Conservation (phyloP, 208 protist genomes). For the Porcisia hertigi region DNA sequence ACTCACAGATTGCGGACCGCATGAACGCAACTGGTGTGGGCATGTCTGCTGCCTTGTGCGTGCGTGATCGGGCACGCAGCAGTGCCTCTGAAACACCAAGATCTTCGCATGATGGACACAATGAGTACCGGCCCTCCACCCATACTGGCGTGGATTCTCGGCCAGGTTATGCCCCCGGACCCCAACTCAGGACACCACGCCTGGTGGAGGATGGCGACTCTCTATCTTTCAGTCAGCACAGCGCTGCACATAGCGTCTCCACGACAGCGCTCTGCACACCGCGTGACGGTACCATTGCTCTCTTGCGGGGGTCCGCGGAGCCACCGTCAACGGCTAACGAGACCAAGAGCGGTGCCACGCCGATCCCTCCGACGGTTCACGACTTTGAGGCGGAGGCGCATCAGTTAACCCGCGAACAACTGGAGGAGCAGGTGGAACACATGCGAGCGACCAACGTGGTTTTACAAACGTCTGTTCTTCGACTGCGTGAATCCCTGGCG, state of each 20-base stretch:
- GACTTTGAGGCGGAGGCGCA: conserved; percentile 56
- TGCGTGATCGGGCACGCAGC: conserved; percentile 14
- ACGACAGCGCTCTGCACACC: conserved; percentile 40
- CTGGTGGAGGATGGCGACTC: conserved; percentile 34
- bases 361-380: conserved; percentile 27
- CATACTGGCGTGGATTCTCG: conserved; percentile 1
- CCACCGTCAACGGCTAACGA: conserved; percentile 6
- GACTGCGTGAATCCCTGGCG: conserved; percentile 41
- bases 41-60: neutral
- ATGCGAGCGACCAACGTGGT: conserved; percentile 51
- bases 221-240: conserved; percentile 24
- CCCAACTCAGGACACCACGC: conserved; percentile 13
- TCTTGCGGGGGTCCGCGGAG: neutral
- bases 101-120: conserved; percentile 19
- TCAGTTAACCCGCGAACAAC: conserved; percentile 36
- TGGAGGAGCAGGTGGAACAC: conserved; percentile 46
- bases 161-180: conserved; percentile 9
- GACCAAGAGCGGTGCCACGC: neutral
- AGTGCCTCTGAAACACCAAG: conserved; percentile 26
- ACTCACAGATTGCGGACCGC: conserved; percentile 22
- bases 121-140: conserved; percentile 10
- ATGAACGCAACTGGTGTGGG: conserved; percentile 10
- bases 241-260: conserved; percentile 34
- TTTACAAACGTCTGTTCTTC: conserved; percentile 47
- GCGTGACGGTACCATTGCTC: conserved; percentile 12